phyloP scores from a whole-genome alignment of 441 rosid species.

The Erodium texanum region DNA sequence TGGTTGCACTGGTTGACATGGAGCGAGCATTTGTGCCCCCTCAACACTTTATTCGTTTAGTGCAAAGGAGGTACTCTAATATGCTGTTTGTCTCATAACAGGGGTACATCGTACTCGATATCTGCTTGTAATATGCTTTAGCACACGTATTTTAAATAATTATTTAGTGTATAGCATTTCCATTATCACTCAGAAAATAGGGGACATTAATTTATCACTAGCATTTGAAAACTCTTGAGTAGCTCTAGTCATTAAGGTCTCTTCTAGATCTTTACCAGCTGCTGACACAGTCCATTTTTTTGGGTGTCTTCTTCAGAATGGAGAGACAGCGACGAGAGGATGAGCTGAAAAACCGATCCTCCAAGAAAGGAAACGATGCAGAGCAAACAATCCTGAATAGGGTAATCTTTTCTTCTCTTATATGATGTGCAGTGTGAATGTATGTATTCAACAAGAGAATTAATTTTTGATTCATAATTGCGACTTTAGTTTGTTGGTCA shows the following conservation, averaged over 20 bases:
- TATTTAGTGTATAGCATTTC: neutral
- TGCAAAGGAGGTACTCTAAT: slow-evolving; percentile 65
- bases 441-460: neutral
- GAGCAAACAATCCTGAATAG: slow-evolving; percentile 81
- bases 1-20: slow-evolving; percentile 92
- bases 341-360: slow-evolving; percentile 72
- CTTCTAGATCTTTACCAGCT: neutral
- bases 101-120: neutral
- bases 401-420: slow-evolving; percentile 33
- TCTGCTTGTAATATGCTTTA: neutral
- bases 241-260: neutral
- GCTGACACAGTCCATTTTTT: slow-evolving; percentile 10
- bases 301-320: slow-evolving; percentile 41
- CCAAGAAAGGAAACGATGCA: slow-evolving; percentile 76
- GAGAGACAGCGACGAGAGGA: slow-evolving; percentile 98
- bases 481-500: neutral
- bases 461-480: slow-evolving; percentile 9
- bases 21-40: slow-evolving; percentile 98
- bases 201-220: neutral
- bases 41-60: slow-evolving; percentile 90
- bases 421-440: neutral
- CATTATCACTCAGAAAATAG: neutral
- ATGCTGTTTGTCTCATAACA: neutral
- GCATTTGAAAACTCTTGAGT: neutral
- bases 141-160: neutral